These are phyloP conservation scores for Teratosphaeriaceae sp. DNA, from an alignment of 2,329 filamentous ascomycete species.

Conservation along the genomic window DNA sequence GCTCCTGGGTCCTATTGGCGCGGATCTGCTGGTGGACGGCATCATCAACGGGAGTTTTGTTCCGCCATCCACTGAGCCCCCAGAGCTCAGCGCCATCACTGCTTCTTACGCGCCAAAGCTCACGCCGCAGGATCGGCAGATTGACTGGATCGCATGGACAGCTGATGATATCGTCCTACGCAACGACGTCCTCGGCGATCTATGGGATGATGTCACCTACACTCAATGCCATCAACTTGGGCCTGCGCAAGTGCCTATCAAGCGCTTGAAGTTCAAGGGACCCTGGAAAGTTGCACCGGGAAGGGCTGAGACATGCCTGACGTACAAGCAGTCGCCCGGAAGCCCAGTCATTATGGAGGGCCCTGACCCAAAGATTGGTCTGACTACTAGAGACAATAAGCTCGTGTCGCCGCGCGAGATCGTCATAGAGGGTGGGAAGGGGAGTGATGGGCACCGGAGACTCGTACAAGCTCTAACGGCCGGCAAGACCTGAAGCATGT, in stretches of 20 bases:
- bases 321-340: too few relatives aligned
- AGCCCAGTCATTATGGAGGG: too few relatives aligned
- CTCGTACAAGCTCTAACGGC: too few relatives aligned
- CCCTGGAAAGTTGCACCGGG: slow-evolving; percentile 6
- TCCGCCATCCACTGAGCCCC: slow-evolving; percentile 37
- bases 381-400: too few relatives aligned
- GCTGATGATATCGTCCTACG: slow-evolving; percentile 50
- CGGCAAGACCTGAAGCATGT: too few relatives aligned
- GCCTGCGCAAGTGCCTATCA: neutral
- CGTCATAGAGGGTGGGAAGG: too few relatives aligned
- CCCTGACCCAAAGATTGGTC: too few relatives aligned
- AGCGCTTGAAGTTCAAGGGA: slow-evolving; percentile 8
- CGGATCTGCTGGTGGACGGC: slow-evolving; percentile 60
- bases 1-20: slow-evolving; percentile 58
- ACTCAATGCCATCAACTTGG: neutral
- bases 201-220: slow-evolving; percentile 52
- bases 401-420: too few relatives aligned
- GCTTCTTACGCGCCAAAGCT: slow-evolving; percentile 65
- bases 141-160: slow-evolving; percentile 54
- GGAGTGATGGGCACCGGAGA: too few relatives aligned
- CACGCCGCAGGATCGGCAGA: slow-evolving; percentile 52
- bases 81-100: neutral
- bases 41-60: slow-evolving; percentile 60
- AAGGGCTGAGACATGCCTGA: too few relatives aligned
- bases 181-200: slow-evolving; percentile 54